A percentile compares a stretch with the other conserved stretches of the same genome.
Conservation (phyloP, 2,329 filamentous ascomycete genomes). For the Nothomitra cinnamomea region DNA sequence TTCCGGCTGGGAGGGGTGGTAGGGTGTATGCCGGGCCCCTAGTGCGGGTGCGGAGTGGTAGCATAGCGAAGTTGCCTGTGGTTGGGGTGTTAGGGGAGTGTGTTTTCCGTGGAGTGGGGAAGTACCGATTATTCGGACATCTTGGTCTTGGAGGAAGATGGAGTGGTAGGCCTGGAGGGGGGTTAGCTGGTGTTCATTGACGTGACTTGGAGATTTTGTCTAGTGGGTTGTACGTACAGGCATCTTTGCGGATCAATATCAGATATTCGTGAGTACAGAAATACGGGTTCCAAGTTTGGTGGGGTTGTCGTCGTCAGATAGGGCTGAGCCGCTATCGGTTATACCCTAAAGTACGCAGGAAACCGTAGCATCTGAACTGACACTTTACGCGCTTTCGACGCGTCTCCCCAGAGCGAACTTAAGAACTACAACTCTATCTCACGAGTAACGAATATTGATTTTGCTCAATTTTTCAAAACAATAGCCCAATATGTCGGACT, state of each 20-base stretch:
- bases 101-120: not conserved
- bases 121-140: constrained; percentile 44
- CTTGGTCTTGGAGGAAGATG: constrained; percentile 74
- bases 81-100: not conserved
- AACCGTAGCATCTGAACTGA: not conserved
- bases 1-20: constrained; percentile 42
- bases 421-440: not conserved
- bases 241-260: not conserved
- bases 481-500: constrained; percentile 31
- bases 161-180: constrained; percentile 75
- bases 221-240: constrained; percentile 4
- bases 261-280: not conserved
- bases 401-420: not conserved
- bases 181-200: not conserved
- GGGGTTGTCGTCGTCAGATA: constrained; percentile 2
- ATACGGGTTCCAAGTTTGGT: not conserved
- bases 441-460: not conserved
- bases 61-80: constrained; percentile 77
- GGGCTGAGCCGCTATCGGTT: not conserved
- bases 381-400: not conserved
- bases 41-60: constrained; percentile 85
- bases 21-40: constrained; percentile 90
- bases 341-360: not conserved
- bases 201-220: not conserved
- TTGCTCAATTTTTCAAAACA: not conserved